phyloP scores from a whole-genome alignment of 495 filamentous ascomycete species.

The Lepidopterella palustris region DNA sequence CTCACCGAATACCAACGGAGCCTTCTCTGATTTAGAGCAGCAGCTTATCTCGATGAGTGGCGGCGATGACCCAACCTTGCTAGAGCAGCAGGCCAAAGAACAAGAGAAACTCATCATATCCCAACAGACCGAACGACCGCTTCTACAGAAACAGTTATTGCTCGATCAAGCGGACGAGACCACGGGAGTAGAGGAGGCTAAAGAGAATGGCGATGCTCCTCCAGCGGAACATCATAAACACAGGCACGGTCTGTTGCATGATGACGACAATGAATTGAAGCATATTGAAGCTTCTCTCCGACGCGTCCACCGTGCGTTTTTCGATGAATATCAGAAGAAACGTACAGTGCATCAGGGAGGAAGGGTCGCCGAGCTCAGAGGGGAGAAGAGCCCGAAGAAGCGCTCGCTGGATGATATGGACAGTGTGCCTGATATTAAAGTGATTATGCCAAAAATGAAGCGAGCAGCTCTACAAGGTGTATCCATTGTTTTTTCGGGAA shows the following conservation, averaged over 20 bases:
- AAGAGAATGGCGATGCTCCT: conserved; percentile 43
- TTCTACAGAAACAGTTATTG: conserved; percentile 80
- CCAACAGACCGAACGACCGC: conserved; percentile 79
- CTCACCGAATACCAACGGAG: conserved; percentile 27
- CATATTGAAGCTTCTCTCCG: conserved; percentile 67
- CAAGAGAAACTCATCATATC: conserved; percentile 80
- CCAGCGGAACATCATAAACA: conserved; percentile 41
- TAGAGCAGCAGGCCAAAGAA: conserved; percentile 69
- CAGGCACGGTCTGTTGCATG: conserved; percentile 73
- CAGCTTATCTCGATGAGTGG: conserved; percentile 72
- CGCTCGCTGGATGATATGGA: conserved; percentile 50
- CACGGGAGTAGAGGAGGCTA: conserved; percentile 44
- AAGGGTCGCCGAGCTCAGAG: conserved; percentile 53
- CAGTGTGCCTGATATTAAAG: conserved; percentile 76
- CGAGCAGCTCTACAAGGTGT: conserved; percentile 58
- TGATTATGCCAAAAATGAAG: conserved; percentile 75
- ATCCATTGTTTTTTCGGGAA: conserved; percentile 77
- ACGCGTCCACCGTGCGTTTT: conserved; percentile 71
- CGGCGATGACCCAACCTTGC: conserved; percentile 60
- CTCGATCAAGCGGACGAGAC: conserved; percentile 53
- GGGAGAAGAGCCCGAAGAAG: conserved; percentile 47
- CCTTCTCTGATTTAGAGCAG: conserved; percentile 55
- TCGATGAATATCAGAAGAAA: conserved; percentile 63
- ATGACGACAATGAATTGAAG: conserved; percentile 75
- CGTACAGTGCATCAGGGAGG: conserved; percentile 48